Evolutionary conservation across 1,284 basidiomycete species (phyloP), one percentile per base, ranked within the genome.

Genomic region (Trichosporon ovoides): DNA sequence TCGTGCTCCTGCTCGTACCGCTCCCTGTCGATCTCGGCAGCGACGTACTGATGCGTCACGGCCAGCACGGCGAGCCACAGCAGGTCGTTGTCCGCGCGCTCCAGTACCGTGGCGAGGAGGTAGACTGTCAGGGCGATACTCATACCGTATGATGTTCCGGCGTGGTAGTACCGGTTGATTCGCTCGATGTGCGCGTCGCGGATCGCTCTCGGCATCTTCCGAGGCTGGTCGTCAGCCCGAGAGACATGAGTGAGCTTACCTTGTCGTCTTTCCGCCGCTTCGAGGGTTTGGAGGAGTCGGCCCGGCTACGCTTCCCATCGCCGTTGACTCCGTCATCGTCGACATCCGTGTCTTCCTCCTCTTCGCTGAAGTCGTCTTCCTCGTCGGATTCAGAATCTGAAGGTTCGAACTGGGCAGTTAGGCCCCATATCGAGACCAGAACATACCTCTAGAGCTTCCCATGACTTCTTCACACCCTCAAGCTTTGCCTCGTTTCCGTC

Each of bases 21-120:
- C 33, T 87, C 84, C 52, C 91, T 85, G 63, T 94, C 89, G 80
- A 98, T 92, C 66, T 87, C 85, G 49, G 89, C 86, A 14, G 89
- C 85, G 33, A 84, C 83, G 76, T 97, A 98, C 79, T 98, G 96
- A 70, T 87, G 87, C 11, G 96, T 98, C 20, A 98, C 82, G 19
- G 92, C 93, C 49, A 98, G 82, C 60, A 98, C 93, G 16, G 94
- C 92, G 48, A 95, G 83, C 94, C 95, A 98, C 43, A 99, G 80
- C 6, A 92, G 82, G 73, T 98, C 93, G 70, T 93, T 92, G 74
- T 97, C 94, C 12, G 88, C 87, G 24, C 94, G 85, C 68, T 95
- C 91, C 13, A 97, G 83, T 12, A 86, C 82, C 6, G 88, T 92
- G 13, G 93, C 91, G 5, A 99, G 85, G 58, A 93, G 82, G 71